phyloP scores from a whole-genome alignment of 306 rosid genomes.

The Castanospermum australe region DNA sequence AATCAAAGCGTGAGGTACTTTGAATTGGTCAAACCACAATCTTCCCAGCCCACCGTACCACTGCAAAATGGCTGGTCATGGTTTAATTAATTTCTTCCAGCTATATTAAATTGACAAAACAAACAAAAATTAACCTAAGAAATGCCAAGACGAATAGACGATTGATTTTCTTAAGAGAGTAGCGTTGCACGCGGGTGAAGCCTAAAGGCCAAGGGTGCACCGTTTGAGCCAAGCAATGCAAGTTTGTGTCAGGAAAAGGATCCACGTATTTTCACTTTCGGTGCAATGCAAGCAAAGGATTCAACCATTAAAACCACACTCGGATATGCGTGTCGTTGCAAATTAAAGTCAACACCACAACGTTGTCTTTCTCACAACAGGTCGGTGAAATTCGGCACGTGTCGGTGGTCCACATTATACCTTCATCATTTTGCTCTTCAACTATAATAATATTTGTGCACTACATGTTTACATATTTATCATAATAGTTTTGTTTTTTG shows the following conservation, averaged over 20 bases:
- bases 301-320: slow-evolving; percentile 30
- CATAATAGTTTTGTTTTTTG: background rate
- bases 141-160: too few relatives aligned
- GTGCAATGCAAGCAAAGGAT: slow-evolving; percentile 33
- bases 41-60: background rate
- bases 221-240: background rate
- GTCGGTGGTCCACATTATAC: slow-evolving; percentile 54
- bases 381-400: slow-evolving; percentile 84
- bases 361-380: slow-evolving; percentile 23
- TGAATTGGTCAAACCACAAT: background rate
- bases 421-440: slow-evolving; percentile 31
- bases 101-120: background rate
- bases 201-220: background rate
- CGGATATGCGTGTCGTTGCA: slow-evolving; percentile 6
- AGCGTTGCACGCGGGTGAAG: background rate
- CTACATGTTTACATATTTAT: background rate
- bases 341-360: slow-evolving; percentile 68
- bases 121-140: background rate
- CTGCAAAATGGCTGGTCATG: background rate
- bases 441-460: background rate
- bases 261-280: slow-evolving; percentile 70
- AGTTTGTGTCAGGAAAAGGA: slow-evolving; percentile 28
- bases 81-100: background rate
- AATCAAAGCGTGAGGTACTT: background rate
- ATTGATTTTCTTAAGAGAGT: background rate